Evolutionary conservation across 192 early-diverging fungal genomes (phyloP), one percentile per base, ranked within the genome.

Genomic region (Podila epicladia): DNA sequence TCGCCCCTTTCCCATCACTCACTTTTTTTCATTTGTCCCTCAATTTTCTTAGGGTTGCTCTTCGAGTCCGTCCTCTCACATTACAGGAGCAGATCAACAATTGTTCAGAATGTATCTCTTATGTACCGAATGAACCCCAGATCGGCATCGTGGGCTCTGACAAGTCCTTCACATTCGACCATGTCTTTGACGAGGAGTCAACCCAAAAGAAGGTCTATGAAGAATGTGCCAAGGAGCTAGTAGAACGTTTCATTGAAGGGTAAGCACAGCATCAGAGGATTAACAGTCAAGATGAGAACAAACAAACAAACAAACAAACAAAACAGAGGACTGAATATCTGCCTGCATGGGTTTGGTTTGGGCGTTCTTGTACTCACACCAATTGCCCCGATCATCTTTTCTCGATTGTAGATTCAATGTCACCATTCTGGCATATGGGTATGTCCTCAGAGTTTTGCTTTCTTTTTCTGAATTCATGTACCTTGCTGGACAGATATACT

Each of bases 351-450:
- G 35, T 6, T 24, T n/a, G 3, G 53, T 4, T 24, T 55, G 53
- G n/a, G 5, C 53, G n/a, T 55, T 26, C 13, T 55, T 55, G n/a
- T 24, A 55, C 9, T 11, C 53, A 12, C 12, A 19, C 2, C 53
- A 24, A 22, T 51, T 53, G 51, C 0, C 20, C 17, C 49, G 22
- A 29, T 41, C 4, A 20, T 2, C 12, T 8, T 31, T 19, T 20
- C 26, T 53, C 24, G 60, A 50, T 29, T 53, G 31, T 74, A 90
- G 97, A n/a, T 97, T 93, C 82, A 99, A 98, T 87, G 94, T 90
- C 37, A 98, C 97, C 2, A 92, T 99, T 57, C 85, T 99, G 24
- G 97, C 97, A 45, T 94, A 94, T 82, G 94, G 95, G 87, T 90
- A 88, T 11, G 9, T 37, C 7, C 35, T 37, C 35, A 37, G 35